Base-by-base conservation (phyloP, 495 filamentous ascomycete genomes). In the Aspergillus coremiiformis region DNA sequence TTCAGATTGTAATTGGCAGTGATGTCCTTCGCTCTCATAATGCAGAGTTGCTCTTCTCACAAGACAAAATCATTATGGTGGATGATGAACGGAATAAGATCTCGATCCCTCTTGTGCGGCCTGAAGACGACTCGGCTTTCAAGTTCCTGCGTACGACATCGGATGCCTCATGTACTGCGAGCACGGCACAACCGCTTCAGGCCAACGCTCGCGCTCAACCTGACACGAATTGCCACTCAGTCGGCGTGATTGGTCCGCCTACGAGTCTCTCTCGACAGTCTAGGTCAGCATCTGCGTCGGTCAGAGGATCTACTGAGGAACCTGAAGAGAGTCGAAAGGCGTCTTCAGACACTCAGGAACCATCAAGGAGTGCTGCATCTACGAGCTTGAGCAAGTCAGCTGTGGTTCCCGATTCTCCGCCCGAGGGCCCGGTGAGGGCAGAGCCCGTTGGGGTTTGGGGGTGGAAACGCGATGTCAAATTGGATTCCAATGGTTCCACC, bases 1-100 rank as follows among this genome's bases (percentile, higher is more conserved):
- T 95, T 37, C 84, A 87, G 51, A 83, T 94, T 35, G 85, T 94
- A 56, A 73, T 96, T 45, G 91, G 91, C 37, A 94, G 87, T 59
- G 90, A 98, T 64, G 77, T 89, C 23, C 75, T 98, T 45, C 83
- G 92, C 45, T 77, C 87, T 24, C 87, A 94, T 65, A 91, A 85
- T 61, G 91, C 90, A 20, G 94, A 98, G 65, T 78, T 98, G 23
- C 69, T 96, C 10, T 90, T 98, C 62, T 96, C 93, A 0, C 86
- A 90, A 52, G 95, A 95, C 56, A 82, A 83, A 51, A 78, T 98
- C 64, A 85, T 86, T 0, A 76, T 97, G 39, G 89, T 90, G 55
- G 88, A 92, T 60, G 86, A 91, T 60, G 87, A 92, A 24, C 78
- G 86, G 33, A 87, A 87, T 64, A 94, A 93, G 56, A 70, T 98